Evolutionary conservation across 305 asterid genomes (phyloP).

Genomic region (Withania somnifera): DNA sequence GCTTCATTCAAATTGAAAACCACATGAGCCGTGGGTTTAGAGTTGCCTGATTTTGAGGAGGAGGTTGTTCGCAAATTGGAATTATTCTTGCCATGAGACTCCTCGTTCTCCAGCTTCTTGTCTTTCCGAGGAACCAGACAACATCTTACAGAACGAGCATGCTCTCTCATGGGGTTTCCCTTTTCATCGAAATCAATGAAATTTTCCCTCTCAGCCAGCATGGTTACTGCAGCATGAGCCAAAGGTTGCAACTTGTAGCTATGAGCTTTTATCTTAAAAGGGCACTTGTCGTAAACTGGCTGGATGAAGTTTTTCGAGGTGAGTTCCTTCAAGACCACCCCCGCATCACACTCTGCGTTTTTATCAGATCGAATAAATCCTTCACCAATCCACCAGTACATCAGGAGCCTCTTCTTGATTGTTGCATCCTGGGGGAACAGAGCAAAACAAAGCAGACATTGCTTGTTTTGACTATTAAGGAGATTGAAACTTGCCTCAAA

Average conservation of each 20-base stretch:
- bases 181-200: neutral
- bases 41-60: neutral
- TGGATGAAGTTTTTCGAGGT: neutral
- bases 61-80: neutral
- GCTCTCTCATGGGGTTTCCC: neutral
- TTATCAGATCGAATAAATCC: neutral
- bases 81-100: neutral
- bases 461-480: neutral
- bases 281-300: neutral
- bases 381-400: neutral
- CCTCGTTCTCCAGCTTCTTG: neutral
- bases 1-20: neutral
- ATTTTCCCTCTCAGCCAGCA: neutral
- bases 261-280: neutral
- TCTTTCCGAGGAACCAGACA: neutral
- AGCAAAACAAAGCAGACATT: neutral
- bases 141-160: neutral
- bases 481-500: neutral
- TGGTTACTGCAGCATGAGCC: neutral
- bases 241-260: neutral
- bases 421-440: neutral
- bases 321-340: neutral
- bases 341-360: neutral
- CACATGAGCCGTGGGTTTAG: neutral
- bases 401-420: neutral